A percentile compares a stretch with the other conserved stretches of the same genome.
These are phyloP conservation scores for Plectosphaerella plurivora DNA, from an alignment of 2,329 filamentous ascomycete genomes.

Conservation along the genomic window DNA sequence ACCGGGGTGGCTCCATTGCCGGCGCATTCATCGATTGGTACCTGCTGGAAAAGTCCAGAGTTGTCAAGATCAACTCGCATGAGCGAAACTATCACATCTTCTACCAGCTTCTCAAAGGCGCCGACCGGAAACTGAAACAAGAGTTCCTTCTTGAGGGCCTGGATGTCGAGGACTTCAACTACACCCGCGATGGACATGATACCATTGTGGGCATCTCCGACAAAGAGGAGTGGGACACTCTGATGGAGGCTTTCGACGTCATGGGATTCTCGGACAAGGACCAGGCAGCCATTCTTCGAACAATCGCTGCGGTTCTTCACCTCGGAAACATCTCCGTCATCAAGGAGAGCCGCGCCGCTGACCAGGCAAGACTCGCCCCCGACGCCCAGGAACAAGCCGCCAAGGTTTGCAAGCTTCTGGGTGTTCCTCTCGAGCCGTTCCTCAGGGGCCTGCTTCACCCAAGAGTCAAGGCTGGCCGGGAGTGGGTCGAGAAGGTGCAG, in stretches of 20 bases:
- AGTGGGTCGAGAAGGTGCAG: slow-evolving; percentile 98
- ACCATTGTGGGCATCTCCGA: slow-evolving; percentile 89
- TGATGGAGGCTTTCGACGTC: slow-evolving; percentile 88
- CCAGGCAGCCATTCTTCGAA: slow-evolving; percentile 76
- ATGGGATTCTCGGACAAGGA: slow-evolving; percentile 91
- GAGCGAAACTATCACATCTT: slow-evolving; percentile 98
- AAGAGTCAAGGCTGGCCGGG: slow-evolving; percentile 88
- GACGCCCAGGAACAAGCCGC: slow-evolving; percentile 72
- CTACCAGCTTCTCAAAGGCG: slow-evolving; percentile 89
- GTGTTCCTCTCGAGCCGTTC: slow-evolving; percentile 80
- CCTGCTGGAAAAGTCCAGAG: slow-evolving; percentile 93
- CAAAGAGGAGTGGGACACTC: slow-evolving; percentile 78
- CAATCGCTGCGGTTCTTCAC: slow-evolving; percentile 86
- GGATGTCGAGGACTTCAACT: slow-evolving; percentile 82
- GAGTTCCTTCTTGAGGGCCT: slow-evolving; percentile 72
- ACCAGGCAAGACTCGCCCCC: slow-evolving; percentile 78
- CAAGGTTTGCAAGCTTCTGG: slow-evolving; percentile 78
- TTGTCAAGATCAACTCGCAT: slow-evolving; percentile 79
- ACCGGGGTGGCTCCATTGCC: slow-evolving; percentile 78
- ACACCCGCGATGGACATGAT: slow-evolving; percentile 88
- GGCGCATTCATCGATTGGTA: slow-evolving; percentile 99
- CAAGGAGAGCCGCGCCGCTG: slow-evolving; percentile 85
- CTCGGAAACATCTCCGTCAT: slow-evolving; percentile 86
- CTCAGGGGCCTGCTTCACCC: slow-evolving; percentile 86
- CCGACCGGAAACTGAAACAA: slow-evolving; percentile 66